Percentiles rank a stretch among this genome's conserved stretches.
These are phyloP conservation scores for Axilococcus clingmanii DNA, from an alignment of 139 green algal species.

Conservation along the genomic window DNA sequence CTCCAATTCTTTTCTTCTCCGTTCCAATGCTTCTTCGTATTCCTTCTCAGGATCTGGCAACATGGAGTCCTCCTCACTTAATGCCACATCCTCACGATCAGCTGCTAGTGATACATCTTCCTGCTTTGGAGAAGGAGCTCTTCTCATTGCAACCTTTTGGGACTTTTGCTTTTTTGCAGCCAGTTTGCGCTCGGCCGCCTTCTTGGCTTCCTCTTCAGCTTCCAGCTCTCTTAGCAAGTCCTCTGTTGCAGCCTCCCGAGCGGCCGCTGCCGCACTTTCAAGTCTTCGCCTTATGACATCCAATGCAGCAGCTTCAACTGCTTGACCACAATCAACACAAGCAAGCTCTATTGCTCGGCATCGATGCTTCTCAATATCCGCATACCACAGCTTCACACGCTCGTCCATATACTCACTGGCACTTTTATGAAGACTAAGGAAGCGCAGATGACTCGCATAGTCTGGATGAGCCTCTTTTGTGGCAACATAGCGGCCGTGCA, in stretches of 20 bases:
- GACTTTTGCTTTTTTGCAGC: constrained; percentile 29
- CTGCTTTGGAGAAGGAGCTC: too few relatives aligned
- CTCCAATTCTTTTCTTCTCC: constrained; percentile 46
- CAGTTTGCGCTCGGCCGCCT: constrained; percentile 26
- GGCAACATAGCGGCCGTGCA: constrained; percentile 10
- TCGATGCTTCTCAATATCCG: constrained; percentile 42
- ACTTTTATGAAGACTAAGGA: constrained; percentile 22
- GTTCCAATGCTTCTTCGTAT: constrained; percentile 57
- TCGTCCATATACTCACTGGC: constrained; percentile 44
- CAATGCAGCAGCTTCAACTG: constrained; percentile 39
- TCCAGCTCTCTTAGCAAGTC: constrained; percentile 58
- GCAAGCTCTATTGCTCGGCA: constrained; percentile 25
- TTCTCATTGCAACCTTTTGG: constrained; percentile 30
- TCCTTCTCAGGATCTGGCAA: constrained; percentile 5
- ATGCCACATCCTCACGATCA: background rate
- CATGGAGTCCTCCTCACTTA: background rate
- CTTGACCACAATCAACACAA: constrained; percentile 44
- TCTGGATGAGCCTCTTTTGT: too few relatives aligned
- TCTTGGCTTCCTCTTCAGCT: constrained; percentile 33
- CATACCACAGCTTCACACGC: constrained; percentile 28
- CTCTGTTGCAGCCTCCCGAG: constrained; percentile 41
- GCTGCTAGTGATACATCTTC: constrained; percentile 6
- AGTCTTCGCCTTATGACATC: constrained; percentile 37
- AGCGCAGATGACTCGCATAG: too few relatives aligned
- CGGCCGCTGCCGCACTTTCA: constrained; percentile 34